phyloP scores from a whole-genome alignment of 2,329 filamentous ascomycete species.

The Aspergillus arachidicola region DNA sequence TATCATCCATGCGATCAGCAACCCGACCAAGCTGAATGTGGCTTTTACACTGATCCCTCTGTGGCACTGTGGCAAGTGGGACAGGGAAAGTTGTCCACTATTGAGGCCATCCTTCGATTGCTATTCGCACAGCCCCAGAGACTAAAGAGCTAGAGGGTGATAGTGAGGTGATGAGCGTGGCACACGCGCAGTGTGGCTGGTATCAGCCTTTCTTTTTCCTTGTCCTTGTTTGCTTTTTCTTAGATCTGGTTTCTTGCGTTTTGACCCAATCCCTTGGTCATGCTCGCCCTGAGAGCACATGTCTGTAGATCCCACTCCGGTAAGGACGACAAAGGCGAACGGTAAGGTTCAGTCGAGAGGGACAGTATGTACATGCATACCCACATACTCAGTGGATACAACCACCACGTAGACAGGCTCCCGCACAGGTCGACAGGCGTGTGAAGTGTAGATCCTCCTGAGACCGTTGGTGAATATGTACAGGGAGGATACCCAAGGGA shows the following conservation, averaged over 20 bases:
- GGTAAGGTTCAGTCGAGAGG: neutral
- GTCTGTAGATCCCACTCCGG: neutral
- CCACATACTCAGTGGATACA: neutral
- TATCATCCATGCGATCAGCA: neutral
- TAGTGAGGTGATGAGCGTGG: neutral
- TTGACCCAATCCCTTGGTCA: neutral
- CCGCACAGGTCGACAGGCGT: neutral
- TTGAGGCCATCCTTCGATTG: neutral
- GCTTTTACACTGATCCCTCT: neutral
- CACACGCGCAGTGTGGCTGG: neutral
- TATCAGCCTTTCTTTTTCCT: neutral
- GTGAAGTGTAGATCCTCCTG: neutral
- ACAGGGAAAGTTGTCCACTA: neutral
- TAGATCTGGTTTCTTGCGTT: neutral
- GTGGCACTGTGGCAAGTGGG: slow-evolving; percentile 17
- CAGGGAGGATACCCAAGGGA: neutral
- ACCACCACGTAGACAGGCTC: neutral
- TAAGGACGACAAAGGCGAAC: neutral
- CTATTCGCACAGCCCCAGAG: neutral
- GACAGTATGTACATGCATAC: neutral
- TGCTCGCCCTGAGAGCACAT: neutral
- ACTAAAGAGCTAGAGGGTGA: neutral
- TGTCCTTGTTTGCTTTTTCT: neutral
- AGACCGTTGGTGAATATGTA: slow-evolving; percentile 16
- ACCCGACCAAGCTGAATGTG: neutral